Evolutionary conservation across 768 basidiomycete species (phyloP).

Genomic region (Boletus patriciae): DNA sequence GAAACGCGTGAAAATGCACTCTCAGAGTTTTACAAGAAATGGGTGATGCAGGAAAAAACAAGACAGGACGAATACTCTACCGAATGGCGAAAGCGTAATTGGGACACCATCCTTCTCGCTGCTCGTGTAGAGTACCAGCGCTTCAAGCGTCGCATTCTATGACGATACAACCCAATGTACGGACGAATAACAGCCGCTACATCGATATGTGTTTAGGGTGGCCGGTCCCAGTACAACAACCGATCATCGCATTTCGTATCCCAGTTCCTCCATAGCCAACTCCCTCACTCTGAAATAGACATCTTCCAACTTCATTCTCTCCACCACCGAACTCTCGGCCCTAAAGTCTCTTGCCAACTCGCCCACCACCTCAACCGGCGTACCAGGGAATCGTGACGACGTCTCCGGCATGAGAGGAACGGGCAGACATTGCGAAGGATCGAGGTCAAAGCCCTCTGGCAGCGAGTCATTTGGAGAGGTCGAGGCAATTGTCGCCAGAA

Average conservation of each 20-base stretch:
- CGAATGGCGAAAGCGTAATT: conserved; percentile 68
- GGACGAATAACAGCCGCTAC: background rate
- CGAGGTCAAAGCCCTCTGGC: conserved; percentile 50
- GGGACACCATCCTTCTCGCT: conserved; percentile 55
- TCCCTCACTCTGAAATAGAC: conserved; percentile 64
- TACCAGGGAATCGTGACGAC: conserved; percentile 70
- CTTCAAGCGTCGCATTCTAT: conserved; percentile 36
- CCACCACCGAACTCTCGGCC: conserved; percentile 58
- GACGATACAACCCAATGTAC: background rate
- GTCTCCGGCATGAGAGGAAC: conserved; percentile 62
- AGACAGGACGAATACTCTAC: conserved; percentile 59
- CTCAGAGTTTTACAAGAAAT: conserved; percentile 70
- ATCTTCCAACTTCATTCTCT: conserved; percentile 54
- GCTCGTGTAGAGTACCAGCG: conserved; percentile 54
- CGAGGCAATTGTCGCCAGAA: conserved; percentile 38
- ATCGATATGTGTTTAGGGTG: background rate
- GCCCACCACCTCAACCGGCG: conserved; percentile 64
- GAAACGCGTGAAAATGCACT: conserved; percentile 67
- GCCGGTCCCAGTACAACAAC: background rate
- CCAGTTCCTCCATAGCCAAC: conserved; percentile 53
- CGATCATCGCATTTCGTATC: conserved; percentile 33
- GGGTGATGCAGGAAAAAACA: conserved; percentile 67
- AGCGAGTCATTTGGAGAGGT: conserved; percentile 33
- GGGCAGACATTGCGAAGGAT: conserved; percentile 57
- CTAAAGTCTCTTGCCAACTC: conserved; percentile 60